Base-by-base conservation (phyloP, 1,284 basidiomycete species). In the Malassezia arunalokei region DNA sequence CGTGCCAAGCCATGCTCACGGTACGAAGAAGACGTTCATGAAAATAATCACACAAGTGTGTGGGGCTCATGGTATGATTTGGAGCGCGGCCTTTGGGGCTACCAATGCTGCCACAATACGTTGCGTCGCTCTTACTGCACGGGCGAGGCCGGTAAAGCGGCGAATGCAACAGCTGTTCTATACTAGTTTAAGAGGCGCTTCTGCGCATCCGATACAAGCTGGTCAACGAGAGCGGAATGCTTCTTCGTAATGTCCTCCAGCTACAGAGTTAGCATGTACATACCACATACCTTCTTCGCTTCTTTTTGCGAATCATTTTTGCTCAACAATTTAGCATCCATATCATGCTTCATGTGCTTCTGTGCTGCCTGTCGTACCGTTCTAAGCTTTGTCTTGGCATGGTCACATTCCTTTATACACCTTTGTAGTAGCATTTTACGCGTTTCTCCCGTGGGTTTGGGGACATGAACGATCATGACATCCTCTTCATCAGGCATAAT, bases 21-120 rank as follows among this genome's bases (percentile, higher is more conserved):
- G 75, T 98, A 96, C 75, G 82, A 59, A 27, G 61, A 62, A 15
- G 63, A 58, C 20, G 87, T 90, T n/a, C 83, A 80, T 65, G 78
- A 85, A 66, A 91, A 91, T 75, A 99, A 99, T 71, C 94, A 99
- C 69, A 87, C 83, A 0, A 76, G 82, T 2, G 83, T 96, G 7
- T 99, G 91, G 91, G 94, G 94, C 28, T 96, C 92, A 31, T 98
- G 83, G 83, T 96, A 87, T 75, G 83, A 87, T 65, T 62, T 78
- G 9, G 77, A 80, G 6, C 77, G 79, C 1, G 81, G 83, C 8
- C 74, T 78, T 53, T 98, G 94, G 94, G 94, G 94, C 42, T 98
- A 85, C 74, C 83, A 81, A 29, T 99, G 94, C 75, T 99, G 94
- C 71, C 90, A 94, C 72, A 90, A 87, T 8, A 79, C 52, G 57